Percentiles rank a stretch among this genome's conserved stretches.
Evolutionary conservation across 2,329 filamentous ascomycete species (phyloP).

Genomic region (Aureobasidium mangrovei): DNA sequence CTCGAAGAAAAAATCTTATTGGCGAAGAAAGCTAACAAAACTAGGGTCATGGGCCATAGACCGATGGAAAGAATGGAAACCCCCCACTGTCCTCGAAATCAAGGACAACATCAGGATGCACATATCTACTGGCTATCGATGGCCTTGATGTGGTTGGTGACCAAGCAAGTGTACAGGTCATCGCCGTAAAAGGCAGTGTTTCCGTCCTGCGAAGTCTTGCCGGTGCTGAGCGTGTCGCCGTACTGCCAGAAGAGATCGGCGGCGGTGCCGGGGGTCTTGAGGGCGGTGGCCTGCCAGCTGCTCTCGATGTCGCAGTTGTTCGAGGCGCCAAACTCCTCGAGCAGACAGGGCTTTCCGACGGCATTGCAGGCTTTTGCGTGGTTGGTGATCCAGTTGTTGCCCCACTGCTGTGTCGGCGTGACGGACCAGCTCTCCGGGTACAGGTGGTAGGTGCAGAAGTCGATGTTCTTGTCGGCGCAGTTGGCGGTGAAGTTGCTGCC

Average conservation of each 20-base stretch:
- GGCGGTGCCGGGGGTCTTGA: conserved; percentile 14
- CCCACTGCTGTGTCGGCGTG: conserved; percentile 14
- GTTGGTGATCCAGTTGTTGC: conserved; percentile 19
- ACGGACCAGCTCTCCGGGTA: conserved; percentile 17
- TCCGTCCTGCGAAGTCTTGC: conserved; percentile 18
- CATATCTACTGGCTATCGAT: conserved; percentile 1
- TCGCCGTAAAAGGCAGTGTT: conserved; percentile 18
- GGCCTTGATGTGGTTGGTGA: conserved; percentile 5
- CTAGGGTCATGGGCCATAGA: too few relatives aligned
- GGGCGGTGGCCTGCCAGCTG: conserved; percentile 19
- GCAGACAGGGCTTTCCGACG: conserved; percentile 20
- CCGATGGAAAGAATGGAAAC: too few relatives aligned
- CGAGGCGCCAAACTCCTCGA: conserved; percentile 19
- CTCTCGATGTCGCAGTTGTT: conserved; percentile 17
- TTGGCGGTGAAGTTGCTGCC: conserved; percentile 19
- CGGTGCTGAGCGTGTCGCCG: conserved; percentile 19
- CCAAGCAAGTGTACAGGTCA: conserved; percentile 2
- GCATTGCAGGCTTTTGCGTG: conserved; percentile 18
- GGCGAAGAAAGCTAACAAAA: too few relatives aligned
- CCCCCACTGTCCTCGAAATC: too few relatives aligned
- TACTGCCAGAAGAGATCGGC: conserved; percentile 23
- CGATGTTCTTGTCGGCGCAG: conserved; percentile 17
- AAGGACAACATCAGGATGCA: too few relatives aligned
- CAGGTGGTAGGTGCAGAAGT: conserved; percentile 21
- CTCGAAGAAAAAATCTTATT: too few relatives aligned